These are phyloP conservation scores for Cadophora malorum DNA, from an alignment of 2,329 filamentous ascomycete species.

Conservation along the genomic window DNA sequence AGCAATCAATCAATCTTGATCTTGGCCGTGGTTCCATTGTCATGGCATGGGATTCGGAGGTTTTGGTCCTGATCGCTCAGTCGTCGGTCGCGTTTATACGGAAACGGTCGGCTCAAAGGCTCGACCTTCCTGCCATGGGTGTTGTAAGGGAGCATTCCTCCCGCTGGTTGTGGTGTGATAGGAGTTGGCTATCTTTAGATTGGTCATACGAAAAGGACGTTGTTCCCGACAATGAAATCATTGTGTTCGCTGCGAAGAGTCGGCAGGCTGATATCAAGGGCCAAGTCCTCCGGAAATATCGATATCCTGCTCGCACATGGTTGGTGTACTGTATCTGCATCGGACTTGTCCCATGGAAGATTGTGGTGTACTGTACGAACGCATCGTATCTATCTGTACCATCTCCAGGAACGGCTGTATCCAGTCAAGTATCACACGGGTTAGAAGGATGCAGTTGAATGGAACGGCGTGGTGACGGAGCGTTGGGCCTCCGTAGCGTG, in stretches of 20 bases:
- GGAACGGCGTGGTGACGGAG: constrained; percentile 18
- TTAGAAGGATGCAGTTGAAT: constrained; percentile 9
- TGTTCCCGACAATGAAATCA: constrained; percentile 4
- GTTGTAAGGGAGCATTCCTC: background rate
- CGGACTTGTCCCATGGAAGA: background rate
- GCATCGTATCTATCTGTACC: background rate
- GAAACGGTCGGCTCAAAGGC: constrained; percentile 13
- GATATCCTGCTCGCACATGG: background rate
- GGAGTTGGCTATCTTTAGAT: background rate
- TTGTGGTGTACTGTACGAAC: background rate
- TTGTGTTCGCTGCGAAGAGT: background rate
- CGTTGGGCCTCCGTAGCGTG: constrained; percentile 11
- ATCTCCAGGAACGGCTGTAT: constrained; percentile 19
- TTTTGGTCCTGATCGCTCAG: background rate
- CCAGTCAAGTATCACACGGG: constrained; percentile 26
- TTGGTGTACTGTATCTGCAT: background rate
- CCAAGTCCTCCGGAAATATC: background rate
- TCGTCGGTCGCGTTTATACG: background rate
- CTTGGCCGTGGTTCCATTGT: background rate
- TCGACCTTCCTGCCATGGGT: background rate
- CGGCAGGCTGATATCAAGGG: constrained; percentile 11
- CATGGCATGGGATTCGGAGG: constrained; percentile 7
- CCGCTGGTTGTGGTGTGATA: background rate
- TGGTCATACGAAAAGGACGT: constrained; percentile 7
- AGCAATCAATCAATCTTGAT: constrained; percentile 11